Percentiles rank a stretch among this genome's conserved stretches.
phyloP scores from a whole-genome alignment of 75 land plant species.

The Cunninghamia lanceolata region DNA sequence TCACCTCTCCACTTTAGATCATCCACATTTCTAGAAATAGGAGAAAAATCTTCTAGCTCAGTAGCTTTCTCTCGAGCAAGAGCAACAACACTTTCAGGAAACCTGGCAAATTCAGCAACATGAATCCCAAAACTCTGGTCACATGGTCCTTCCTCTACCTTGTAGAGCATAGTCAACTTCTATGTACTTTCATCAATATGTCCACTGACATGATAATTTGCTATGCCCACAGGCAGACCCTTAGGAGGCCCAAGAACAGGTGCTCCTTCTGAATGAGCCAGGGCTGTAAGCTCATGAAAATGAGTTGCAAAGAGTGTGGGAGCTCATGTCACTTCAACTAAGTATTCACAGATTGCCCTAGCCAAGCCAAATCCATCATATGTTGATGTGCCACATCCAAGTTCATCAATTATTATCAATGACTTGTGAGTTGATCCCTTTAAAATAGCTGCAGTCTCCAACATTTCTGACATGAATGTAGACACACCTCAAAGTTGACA shows the following conservation, averaged over 20 bases:
- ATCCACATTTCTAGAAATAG: slow-evolving; percentile 22
- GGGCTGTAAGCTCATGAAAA: too few relatives aligned
- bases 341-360: too few relatives aligned
- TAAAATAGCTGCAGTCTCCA: too few relatives aligned
- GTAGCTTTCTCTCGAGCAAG: slow-evolving; percentile 92
- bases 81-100: slow-evolving; percentile 81
- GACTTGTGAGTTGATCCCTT: slow-evolving; percentile 87
- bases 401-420: slow-evolving; percentile 88
- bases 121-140: slow-evolving; percentile 99
- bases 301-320: too few relatives aligned
- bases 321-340: too few relatives aligned
- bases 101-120: slow-evolving; percentile 97
- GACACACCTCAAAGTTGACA: slow-evolving; percentile 97
- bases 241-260: too few relatives aligned
- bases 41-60: slow-evolving; percentile 90
- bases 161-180: slow-evolving; percentile 8
- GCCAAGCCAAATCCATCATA: too few relatives aligned
- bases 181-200: too few relatives aligned
- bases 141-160: slow-evolving; percentile 99
- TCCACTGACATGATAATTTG: background rate
- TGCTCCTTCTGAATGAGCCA: too few relatives aligned
- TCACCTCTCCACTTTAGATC: slow-evolving; percentile 1
- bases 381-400: slow-evolving; percentile 99
- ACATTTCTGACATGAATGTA: slow-evolving; percentile 99
- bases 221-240: too few relatives aligned